A percentile compares a stretch with the other conserved stretches of the same genome.
Conservation (phyloP, 2,329 filamentous ascomycete genomes). For the Hymenotorrendiella dingleyae region DNA sequence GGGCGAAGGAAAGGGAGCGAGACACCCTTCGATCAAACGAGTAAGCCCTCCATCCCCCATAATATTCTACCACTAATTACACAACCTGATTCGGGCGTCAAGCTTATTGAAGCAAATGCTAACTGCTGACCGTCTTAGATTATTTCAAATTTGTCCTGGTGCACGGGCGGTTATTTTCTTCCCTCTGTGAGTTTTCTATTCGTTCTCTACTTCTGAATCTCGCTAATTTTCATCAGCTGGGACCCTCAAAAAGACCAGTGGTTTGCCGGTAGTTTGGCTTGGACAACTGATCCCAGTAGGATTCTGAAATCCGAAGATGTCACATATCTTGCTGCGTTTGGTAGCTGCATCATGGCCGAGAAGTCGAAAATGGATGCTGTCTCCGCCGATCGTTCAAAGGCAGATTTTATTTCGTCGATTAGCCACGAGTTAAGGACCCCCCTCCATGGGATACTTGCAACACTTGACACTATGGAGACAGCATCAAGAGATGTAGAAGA, state of each 20-base stretch:
- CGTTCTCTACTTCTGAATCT: neutral
- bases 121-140: neutral
- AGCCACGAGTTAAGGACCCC: conserved; percentile 57
- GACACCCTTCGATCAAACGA: conserved; percentile 10
- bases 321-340: conserved; percentile 44
- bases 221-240: conserved; percentile 19
- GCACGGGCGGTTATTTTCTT: conserved; percentile 41
- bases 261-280: conserved; percentile 43
- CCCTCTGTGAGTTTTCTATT: conserved; percentile 32
- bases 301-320: conserved; percentile 40
- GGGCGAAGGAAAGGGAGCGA: conserved; percentile 6
- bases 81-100: no score
- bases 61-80: no score
- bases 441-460: conserved; percentile 52
- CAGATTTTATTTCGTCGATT: conserved; percentile 52
- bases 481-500: conserved; percentile 40
- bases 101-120: no score
- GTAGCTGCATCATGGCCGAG: conserved; percentile 49
- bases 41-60: neutral
- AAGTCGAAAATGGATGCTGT: conserved; percentile 42
- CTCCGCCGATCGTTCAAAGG: conserved; percentile 38
- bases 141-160: conserved; percentile 32
- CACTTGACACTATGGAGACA: conserved; percentile 44
- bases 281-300: conserved; percentile 38
- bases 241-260: conserved; percentile 38